Evolutionary conservation across 192 early-diverging fungal genomes (phyloP), one percentile per base, ranked within the genome.

Genomic region (Backusella parvicylindrica): DNA sequence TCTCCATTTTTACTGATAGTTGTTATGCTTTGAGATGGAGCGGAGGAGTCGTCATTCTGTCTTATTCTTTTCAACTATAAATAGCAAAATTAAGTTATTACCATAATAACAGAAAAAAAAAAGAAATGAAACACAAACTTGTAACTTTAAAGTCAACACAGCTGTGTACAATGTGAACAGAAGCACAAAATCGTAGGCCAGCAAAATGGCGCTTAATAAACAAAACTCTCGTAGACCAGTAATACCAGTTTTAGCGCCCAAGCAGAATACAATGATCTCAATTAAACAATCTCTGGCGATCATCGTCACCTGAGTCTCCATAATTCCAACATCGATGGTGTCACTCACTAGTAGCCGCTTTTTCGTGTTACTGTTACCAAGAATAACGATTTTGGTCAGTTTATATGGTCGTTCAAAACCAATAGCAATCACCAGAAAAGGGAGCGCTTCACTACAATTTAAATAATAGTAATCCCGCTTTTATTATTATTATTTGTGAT

Each of bases 401-500:
- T 81, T 84, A 80, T 91, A 91, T 38, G 92, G 93, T 82, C 93
- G 91, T 76, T 98, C 96, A 71, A 96, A 96, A 6, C 95, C 95
- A 35, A 98, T 90, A 40, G 93, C 94, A 70, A 96, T 91, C 38
- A 94, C 91, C 63, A 97, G 88, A 83, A 97, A 96, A 6, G 96
- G 96, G 72, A 96, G 86, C 6, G 95, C 94, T 82, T 98, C 95
- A 65, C 89, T 84, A 70, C 78, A 47, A n/a, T 47, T 7, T 47
- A 5, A 36, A 21, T 36, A 38, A 26, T 56, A 65, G 16, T 40
- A 60, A 53, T 53, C 21, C 53, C 53, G 53, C 53, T 28, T 60
- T 60, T 60, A 60, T 60, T 60, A 11, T 26, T 60, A 53, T 60
- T 60, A 23, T 50, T 60, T 60, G 23, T 60, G 53, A 60, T 26